Evolutionary conservation across 805 yeast species (phyloP).

Genomic region (Priceomyces melissophilus): DNA sequence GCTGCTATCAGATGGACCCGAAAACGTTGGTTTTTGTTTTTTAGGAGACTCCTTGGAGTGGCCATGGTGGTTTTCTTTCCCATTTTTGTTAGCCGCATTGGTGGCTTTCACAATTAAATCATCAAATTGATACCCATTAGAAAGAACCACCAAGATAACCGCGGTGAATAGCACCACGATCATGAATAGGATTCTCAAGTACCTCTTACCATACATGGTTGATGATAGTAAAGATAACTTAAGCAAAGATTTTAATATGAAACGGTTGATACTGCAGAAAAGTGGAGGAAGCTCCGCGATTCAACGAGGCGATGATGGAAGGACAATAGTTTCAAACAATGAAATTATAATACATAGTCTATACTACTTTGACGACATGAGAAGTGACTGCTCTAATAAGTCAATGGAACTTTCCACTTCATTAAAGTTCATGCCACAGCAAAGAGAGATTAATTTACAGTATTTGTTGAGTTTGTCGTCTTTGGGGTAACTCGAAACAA

Average conservation of each 20-base stretch:
- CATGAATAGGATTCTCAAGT: slow-evolving; percentile 9
- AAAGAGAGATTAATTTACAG: slow-evolving; percentile 37
- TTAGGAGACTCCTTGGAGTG: too few relatives aligned
- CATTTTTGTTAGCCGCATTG: background rate
- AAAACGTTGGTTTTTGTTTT: too few relatives aligned
- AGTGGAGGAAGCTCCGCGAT: too few relatives aligned
- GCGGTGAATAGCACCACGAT: slow-evolving; percentile 6
- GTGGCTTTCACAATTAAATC: slow-evolving; percentile 1
- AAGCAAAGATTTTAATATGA: too few relatives aligned
- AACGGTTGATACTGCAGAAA: too few relatives aligned
- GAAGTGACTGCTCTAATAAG: slow-evolving; percentile 38
- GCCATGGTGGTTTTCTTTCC: too few relatives aligned
- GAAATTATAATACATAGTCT: slow-evolving; percentile 5
- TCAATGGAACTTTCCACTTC: slow-evolving; percentile 43
- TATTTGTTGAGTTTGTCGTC: slow-evolving; percentile 37
- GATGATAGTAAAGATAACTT: background rate
- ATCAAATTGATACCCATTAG: slow-evolving; percentile 3
- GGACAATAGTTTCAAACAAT: too few relatives aligned
- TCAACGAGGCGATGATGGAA: too few relatives aligned
- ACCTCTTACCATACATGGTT: slow-evolving; percentile 9
- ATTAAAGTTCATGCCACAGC: slow-evolving; percentile 40
- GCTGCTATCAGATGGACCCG: too few relatives aligned
- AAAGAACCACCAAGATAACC: slow-evolving; percentile 4
- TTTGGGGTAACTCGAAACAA: slow-evolving; percentile 22
- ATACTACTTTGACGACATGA: slow-evolving; percentile 14